Conservation (phyloP, 768 basidiomycete species). For the Suillus spraguei region DNA sequence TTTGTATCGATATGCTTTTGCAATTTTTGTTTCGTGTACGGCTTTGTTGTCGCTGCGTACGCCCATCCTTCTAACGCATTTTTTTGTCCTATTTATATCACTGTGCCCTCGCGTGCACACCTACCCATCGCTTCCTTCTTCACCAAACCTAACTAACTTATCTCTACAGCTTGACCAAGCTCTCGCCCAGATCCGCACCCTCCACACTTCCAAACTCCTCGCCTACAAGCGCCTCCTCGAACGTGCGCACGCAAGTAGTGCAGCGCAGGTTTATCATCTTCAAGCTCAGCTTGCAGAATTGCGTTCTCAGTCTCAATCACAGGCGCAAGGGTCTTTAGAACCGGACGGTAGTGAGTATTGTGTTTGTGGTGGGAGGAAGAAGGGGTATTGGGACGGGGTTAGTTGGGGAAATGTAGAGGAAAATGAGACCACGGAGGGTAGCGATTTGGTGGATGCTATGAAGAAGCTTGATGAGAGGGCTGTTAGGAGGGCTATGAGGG, state of each 20-base stretch:
- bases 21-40: background rate
- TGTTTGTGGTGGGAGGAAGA: slow-evolving; percentile 62
- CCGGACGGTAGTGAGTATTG: slow-evolving; percentile 37
- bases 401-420: slow-evolving; percentile 44
- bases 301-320: slow-evolving; percentile 44
- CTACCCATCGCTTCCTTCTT: background rate
- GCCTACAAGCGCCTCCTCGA: slow-evolving; percentile 82
- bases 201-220: slow-evolving; percentile 59
- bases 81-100: too few relatives aligned
- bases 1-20: background rate
- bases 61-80: slow-evolving; percentile 5
- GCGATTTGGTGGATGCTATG: slow-evolving; percentile 46
- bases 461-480: slow-evolving; percentile 73
- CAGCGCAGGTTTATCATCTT: slow-evolving; percentile 82
- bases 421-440: slow-evolving; percentile 44
- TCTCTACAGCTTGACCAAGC: slow-evolving; percentile 45
- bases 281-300: slow-evolving; percentile 79
- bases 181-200: slow-evolving; percentile 40
- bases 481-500: slow-evolving; percentile 64
- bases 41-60: slow-evolving; percentile 7
- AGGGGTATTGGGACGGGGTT: slow-evolving; percentile 75
- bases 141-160: background rate
- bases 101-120: background rate
- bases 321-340: slow-evolving; percentile 23
- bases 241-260: slow-evolving; percentile 74